A percentile compares a stretch with the other conserved stretches of the same genome.
These are phyloP conservation scores for Scutellaria galericulata DNA, from an alignment of 257 asterid genomes.

Conservation along the genomic window DNA sequence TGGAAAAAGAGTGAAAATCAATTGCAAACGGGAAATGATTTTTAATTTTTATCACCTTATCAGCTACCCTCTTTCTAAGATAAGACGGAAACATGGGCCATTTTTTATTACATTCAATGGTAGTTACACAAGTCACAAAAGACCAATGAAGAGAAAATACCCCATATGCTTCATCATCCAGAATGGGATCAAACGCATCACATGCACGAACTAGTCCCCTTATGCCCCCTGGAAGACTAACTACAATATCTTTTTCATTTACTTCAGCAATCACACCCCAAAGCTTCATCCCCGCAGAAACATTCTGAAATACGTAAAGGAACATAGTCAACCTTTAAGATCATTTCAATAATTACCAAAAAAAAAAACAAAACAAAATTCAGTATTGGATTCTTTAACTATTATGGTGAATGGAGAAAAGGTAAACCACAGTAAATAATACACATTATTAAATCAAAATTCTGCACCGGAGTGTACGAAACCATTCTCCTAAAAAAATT, in stretches of 20 bases:
- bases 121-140: constrained; percentile 7
- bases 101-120: not conserved
- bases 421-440: not conserved
- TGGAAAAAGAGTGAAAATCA: constrained; percentile 26
- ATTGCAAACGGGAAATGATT: constrained; percentile 2
- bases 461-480: not conserved
- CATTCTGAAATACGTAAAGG: constrained; percentile 62
- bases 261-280: constrained; percentile 97
- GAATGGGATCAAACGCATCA: constrained; percentile 76
- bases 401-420: not conserved
- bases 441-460: constrained; percentile 11
- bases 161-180: constrained; percentile 45
- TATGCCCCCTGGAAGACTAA: constrained; percentile 95
- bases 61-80: constrained; percentile 9
- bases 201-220: constrained; percentile 90
- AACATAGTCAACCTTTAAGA: constrained; percentile 4
- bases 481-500: not conserved
- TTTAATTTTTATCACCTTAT: not conserved
- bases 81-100: not conserved
- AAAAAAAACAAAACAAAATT: not conserved
- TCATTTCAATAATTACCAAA: constrained; percentile 10
- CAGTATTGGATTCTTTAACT: not conserved
- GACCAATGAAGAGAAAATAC: constrained; percentile 39
- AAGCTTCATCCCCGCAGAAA: constrained; percentile 88
- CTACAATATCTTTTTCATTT: constrained; percentile 84